Evolutionary conservation across 2,329 filamentous ascomycete species (phyloP).

Genomic region (Aspergillus sp.): DNA sequence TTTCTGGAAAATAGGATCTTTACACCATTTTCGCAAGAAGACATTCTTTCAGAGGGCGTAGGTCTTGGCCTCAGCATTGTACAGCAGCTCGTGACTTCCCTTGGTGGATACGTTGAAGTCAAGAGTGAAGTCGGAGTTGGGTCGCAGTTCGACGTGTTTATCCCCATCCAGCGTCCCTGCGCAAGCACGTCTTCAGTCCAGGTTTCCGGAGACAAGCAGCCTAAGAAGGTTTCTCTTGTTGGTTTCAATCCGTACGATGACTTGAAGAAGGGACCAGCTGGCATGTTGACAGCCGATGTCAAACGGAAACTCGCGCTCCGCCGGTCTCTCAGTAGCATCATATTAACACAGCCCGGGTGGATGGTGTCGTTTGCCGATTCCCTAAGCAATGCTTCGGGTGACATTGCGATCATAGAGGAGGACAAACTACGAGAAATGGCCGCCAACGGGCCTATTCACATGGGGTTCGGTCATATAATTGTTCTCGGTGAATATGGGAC

Average conservation of each 20-base stretch:
- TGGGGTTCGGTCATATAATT: constrained; percentile 14
- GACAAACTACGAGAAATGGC: constrained; percentile 12
- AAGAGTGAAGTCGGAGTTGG: constrained; percentile 32
- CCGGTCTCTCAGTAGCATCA: constrained; percentile 17
- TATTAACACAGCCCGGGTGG: constrained; percentile 19
- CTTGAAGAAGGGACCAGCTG: constrained; percentile 14
- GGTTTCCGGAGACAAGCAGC: neutral
- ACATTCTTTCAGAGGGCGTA: constrained; percentile 51
- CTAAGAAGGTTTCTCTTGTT: constrained; percentile 16
- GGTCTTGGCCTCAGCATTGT: constrained; percentile 61
- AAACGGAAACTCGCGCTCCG: constrained; percentile 24
- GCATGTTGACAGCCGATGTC: constrained; percentile 17
- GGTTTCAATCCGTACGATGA: constrained; percentile 20
- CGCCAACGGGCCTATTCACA: constrained; percentile 3
- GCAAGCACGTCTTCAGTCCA: neutral
- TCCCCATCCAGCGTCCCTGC: constrained; percentile 14
- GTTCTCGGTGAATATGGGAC: constrained; percentile 13
- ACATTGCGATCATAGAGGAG: constrained; percentile 24
- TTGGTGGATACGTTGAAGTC: constrained; percentile 53
- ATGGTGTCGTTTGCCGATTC: constrained; percentile 19
- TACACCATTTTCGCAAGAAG: constrained; percentile 57
- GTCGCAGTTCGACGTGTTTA: constrained; percentile 23
- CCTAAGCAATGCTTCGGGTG: constrained; percentile 14
- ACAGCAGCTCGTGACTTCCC: constrained; percentile 48
- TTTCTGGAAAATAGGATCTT: constrained; percentile 55